Conservation (phyloP, 2,329 filamentous ascomycete species). For the Colletotrichum australisinense region DNA sequence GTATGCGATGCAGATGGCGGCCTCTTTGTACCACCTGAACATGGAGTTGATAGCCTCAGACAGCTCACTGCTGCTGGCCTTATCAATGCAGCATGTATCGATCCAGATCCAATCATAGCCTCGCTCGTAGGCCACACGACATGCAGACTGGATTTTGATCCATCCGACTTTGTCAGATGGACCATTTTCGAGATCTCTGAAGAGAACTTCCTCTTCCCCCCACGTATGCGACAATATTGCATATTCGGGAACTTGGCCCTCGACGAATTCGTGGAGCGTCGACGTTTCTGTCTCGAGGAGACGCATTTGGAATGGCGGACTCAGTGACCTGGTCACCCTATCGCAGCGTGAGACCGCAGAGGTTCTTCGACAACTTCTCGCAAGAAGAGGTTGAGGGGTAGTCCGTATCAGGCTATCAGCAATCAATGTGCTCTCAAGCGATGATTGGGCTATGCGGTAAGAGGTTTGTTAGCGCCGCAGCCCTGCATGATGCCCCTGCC, state of each 20-base stretch:
- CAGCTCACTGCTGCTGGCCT: constrained; percentile 45
- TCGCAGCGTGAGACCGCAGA: not conserved
- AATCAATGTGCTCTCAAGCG: not conserved
- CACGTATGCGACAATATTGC: constrained; percentile 45
- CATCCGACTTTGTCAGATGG: constrained; percentile 24
- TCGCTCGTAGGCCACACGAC: constrained; percentile 35
- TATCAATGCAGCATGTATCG: constrained; percentile 51
- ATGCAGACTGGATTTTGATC: constrained; percentile 38
- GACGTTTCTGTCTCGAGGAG: not conserved
- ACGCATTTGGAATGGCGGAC: not conserved
- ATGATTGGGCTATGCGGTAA: constrained; percentile 12
- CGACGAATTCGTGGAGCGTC: not conserved
- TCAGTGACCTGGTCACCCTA: rapidly evolving
- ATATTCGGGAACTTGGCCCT: constrained; percentile 37
- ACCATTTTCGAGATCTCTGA: constrained; percentile 34
- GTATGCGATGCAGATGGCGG: constrained; percentile 47
- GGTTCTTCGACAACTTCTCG: not conserved
- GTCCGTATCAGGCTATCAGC: not conserved
- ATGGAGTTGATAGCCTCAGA: constrained; percentile 44
- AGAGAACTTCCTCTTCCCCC: constrained; percentile 41
- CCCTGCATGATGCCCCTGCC: not conserved
- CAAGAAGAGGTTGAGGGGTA: not conserved
- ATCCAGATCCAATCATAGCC: constrained; percentile 48
- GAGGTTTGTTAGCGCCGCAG: not conserved
- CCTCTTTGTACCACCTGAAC: constrained; percentile 47